Evolutionary conservation across 768 basidiomycete species (phyloP).

Genomic region (Termitomyces eurrhizus): DNA sequence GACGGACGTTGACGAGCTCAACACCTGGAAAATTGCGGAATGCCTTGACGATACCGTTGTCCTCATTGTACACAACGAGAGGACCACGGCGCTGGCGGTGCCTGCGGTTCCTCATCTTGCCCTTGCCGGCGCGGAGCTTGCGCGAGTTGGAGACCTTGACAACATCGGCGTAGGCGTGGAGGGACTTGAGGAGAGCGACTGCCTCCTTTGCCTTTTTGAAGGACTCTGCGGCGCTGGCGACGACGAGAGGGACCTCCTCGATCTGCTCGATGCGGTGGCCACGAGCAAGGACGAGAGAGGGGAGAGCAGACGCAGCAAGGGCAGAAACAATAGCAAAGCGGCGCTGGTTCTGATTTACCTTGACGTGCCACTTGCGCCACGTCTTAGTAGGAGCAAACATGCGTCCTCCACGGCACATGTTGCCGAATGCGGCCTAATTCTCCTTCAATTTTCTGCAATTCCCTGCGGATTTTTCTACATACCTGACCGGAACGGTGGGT

Average conservation of each 20-base stretch:
- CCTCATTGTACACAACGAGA: conserved; percentile 94
- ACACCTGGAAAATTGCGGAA: conserved; percentile 99
- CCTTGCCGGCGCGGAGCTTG: conserved; percentile 95
- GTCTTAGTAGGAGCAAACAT: conserved; percentile 99
- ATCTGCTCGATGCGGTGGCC: conserved; percentile 98
- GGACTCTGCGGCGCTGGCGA: conserved; percentile 75
- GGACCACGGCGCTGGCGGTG: conserved; percentile 98
- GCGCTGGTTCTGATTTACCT: conserved; percentile 99
- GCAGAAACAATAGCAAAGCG: conserved; percentile 98
- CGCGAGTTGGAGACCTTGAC: conserved; percentile 97
- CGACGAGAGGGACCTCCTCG: conserved; percentile 93
- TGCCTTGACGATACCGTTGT: conserved; percentile 95
- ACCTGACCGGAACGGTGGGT: conserved; percentile 98
- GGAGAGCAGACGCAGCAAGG: conserved; percentile 95
- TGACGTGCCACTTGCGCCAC: conserved; percentile 99
- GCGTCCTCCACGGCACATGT: conserved; percentile 99
- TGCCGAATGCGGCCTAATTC: conserved; percentile 91
- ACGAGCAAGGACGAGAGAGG: conserved; percentile 96
- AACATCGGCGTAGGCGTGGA: conserved; percentile 89
- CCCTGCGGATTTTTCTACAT: conserved; percentile 17
- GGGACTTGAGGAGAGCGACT: conserved; percentile 84
- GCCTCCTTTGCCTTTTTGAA: conserved; percentile 97
- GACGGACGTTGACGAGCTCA: conserved; percentile 90
- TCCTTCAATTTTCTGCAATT: conserved; percentile 1
- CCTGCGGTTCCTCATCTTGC: conserved; percentile 94